These are phyloP conservation scores for Rhodotorula diobovata DNA, from an alignment of 768 basidiomycete species.

Conservation along the genomic window DNA sequence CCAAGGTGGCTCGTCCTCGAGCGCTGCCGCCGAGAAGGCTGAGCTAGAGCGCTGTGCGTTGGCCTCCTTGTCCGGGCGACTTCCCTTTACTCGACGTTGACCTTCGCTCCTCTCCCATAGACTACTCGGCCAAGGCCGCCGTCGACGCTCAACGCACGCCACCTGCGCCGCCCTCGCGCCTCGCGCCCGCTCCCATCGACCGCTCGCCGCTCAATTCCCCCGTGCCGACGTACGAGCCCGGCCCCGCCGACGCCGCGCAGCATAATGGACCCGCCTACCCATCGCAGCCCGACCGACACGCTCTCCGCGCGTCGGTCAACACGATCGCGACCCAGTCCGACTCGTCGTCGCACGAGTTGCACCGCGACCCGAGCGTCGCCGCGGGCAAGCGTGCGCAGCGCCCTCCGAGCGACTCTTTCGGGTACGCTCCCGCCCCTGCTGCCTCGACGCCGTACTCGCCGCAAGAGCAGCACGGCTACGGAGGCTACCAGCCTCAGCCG, in stretches of 20 bases:
- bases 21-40: slow-evolving; percentile 27
- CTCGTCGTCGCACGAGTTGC: not conserved
- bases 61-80: not conserved
- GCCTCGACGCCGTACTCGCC: not conserved
- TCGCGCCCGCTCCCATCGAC: not conserved
- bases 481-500: not conserved
- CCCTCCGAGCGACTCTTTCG: not conserved
- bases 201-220: not conserved
- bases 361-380: slow-evolving; percentile 16
- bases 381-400: slow-evolving; percentile 5
- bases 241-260: not conserved
- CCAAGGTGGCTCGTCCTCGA: not conserved
- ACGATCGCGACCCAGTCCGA: not conserved
- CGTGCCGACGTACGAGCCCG: not conserved
- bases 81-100: not conserved
- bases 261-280: not conserved
- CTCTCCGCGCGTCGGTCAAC: not conserved
- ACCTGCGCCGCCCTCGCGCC: not conserved
- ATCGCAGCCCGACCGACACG: not conserved
- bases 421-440: not conserved
- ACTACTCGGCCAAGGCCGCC: slow-evolving; percentile 24
- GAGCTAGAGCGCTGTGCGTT: slow-evolving; percentile 15
- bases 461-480: not conserved
- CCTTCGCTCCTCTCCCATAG: not conserved
- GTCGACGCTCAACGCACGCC: slow-evolving; percentile 7